Evolutionary conservation across 2,329 filamentous ascomycete genomes (phyloP).

Genomic region (Sphaerulina musiva): DNA sequence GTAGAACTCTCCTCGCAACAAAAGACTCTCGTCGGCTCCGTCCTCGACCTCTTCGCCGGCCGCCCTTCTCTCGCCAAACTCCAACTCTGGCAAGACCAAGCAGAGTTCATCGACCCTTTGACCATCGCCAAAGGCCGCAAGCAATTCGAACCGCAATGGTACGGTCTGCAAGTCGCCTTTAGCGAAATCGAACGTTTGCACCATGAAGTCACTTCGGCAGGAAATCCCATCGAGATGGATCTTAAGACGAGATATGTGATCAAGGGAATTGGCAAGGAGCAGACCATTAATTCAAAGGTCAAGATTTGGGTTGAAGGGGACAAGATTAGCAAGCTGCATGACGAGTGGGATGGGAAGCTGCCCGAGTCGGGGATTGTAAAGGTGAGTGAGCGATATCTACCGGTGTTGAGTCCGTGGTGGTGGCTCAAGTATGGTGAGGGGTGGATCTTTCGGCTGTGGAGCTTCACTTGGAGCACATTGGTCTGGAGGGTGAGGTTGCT

Average conservation of each 20-base stretch:
- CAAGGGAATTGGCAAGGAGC: slow-evolving; percentile 49
- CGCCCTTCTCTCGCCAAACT: slow-evolving; percentile 54
- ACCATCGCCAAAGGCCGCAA: slow-evolving; percentile 52
- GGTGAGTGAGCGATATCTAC: slow-evolving; percentile 38
- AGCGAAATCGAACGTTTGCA: slow-evolving; percentile 51
- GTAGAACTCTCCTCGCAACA: slow-evolving; percentile 47
- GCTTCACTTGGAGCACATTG: slow-evolving; percentile 37
- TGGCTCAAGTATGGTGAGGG: slow-evolving; percentile 36
- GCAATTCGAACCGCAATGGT: slow-evolving; percentile 49
- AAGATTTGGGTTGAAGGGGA: slow-evolving; percentile 42
- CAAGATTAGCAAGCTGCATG: slow-evolving; percentile 49
- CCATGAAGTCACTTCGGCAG: slow-evolving; percentile 48
- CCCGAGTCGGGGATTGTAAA: slow-evolving; percentile 47
- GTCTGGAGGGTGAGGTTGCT: slow-evolving; percentile 37
- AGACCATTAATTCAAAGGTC: slow-evolving; percentile 45
- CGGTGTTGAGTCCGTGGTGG: slow-evolving; percentile 34
- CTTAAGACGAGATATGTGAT: slow-evolving; percentile 49
- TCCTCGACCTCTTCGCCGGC: slow-evolving; percentile 58
- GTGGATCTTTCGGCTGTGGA: slow-evolving; percentile 37
- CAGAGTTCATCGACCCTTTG: slow-evolving; percentile 53
- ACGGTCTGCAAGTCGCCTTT: slow-evolving; percentile 55
- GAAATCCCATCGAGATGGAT: slow-evolving; percentile 56
- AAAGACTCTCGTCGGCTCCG: slow-evolving; percentile 50
- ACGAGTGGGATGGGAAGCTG: slow-evolving; percentile 50
- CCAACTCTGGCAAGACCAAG: slow-evolving; percentile 53